Evolutionary conservation across 371 early-diverging fungal genomes (phyloP), one percentile per base, ranked within the genome.

Genomic region (Mortierella sp.): DNA sequence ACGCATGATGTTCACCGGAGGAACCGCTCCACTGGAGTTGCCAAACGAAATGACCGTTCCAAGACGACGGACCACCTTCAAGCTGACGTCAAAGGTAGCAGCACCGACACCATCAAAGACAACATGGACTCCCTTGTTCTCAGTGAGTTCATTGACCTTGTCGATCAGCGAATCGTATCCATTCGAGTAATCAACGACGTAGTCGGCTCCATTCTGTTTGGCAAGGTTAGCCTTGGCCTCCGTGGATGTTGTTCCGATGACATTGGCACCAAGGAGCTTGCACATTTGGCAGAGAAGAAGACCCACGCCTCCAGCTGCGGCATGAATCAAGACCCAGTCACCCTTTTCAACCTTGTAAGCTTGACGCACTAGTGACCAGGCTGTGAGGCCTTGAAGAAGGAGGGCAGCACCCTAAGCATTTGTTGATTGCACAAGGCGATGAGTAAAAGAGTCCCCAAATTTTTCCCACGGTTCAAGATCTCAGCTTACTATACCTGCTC

Each of bases 41-140:
- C 98, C 98, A 82, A 95, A 98, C n/a, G 90, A 91, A 49, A 96
- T 84, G 71, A 96, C 53, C 2, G 87, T 86, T 39, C 97, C 98
- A 14, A 93, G 81, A n/a, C 89, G 85, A n/a, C 89, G 86, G 16
- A 93, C 78, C 28, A 84, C 87, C 21, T 86, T 85, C 26, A 96
- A 72, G 12, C 91, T 91, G 4, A 73, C 83, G 41, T 94, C 93
- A 74, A 92, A 98, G 0, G 97, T 96, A 7, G 87, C 80, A 63
- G 92, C 93, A 27, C 98, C 98, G 18, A 98, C 95, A 50, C 96
- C 95, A 78, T 98, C 98, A 67, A 87, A 91, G 19, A 95, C 95
- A 19, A 88, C 96, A 43, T 94, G 89, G 18, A 93, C 94, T 13
- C 96, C 96, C 57, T 89, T 72, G 13, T 90, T 90, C 42, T 76